phyloP scores from a whole-genome alignment of 257 asterid genomes.

The Solanum neorickii region DNA sequence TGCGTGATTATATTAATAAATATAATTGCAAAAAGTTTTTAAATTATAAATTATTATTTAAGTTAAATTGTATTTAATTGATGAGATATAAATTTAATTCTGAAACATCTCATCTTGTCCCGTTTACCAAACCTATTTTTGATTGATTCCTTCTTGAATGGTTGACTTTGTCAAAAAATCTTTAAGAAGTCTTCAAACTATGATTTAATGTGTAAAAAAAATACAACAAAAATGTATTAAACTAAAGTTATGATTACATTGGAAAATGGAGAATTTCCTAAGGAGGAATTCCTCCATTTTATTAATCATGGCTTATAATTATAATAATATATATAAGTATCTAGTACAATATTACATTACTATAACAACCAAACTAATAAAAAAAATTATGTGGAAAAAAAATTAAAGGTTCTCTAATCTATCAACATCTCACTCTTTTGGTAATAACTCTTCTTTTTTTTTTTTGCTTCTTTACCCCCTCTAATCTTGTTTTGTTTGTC shows the following conservation, averaged over 20 bases:
- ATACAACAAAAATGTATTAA: background rate
- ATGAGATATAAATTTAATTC: background rate
- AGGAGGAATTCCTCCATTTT: constrained; percentile 20
- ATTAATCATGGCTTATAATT: constrained; percentile 16
- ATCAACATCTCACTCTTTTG: constrained; percentile 34
- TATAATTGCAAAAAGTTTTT: too few relatives aligned
- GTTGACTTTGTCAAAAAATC: background rate
- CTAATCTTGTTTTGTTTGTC: constrained; percentile 6
- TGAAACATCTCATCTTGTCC: background rate
- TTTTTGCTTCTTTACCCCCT: constrained; percentile 13
- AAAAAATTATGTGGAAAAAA: background rate
- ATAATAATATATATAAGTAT: background rate
- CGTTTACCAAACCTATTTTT: background rate
- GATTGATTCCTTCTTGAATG: background rate
- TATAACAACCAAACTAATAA: constrained; percentile 22
- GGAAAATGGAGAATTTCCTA: background rate
- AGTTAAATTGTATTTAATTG: too few relatives aligned
- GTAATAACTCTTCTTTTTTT: constrained; percentile 4
- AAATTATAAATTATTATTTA: too few relatives aligned
- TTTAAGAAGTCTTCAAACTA: background rate
- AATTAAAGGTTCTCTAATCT: constrained; percentile 20
- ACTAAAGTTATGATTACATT: background rate
- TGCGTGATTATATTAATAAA: too few relatives aligned
- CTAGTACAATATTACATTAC: constrained; percentile 20
- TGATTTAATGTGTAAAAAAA: background rate